Base-by-base conservation (phyloP, 768 basidiomycete species). In the Leccinum disarticulatum region DNA sequence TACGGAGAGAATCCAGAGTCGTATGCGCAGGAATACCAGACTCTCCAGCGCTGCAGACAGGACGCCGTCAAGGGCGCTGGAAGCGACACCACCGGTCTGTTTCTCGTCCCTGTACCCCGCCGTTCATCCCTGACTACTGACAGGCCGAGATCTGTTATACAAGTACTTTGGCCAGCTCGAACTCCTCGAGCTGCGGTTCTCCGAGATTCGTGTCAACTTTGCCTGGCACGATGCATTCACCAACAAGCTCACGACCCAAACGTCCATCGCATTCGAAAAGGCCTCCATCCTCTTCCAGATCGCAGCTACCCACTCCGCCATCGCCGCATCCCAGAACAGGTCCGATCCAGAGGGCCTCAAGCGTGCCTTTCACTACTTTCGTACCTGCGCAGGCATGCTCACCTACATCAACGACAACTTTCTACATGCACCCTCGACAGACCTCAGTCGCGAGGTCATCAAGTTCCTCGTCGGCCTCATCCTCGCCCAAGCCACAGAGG, bases 331-430 rank as follows among this genome's bases (percentile, higher is more conserved):
- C 1, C 91, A 95, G 77, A 90, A 87, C 69, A 82, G 94, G 55
- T 87, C 88, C 1, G 90, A 94, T 56, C 91, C 93, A 1, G 94
- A 98, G 73, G 95, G 95, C 19, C 74, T 93, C 67, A 98, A 97
- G 75, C 86, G 93, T 35, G 86, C 96, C 0, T 99, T 97, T 77
- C 85, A 93, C 76, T 95, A 93, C 76, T 91, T 93, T 67, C 81
- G 90, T 17, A 86, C 90, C 10, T 87, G 91, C 46, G 93, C 95
- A 3, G 97, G 97, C 19, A 97, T 99, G 93, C 85, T 98, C 69
- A 93, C 88, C 6, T 99, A 98, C 73, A 95, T 99, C 79, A 98
- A 98, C 77, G 97, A 99, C 75, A 98, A 99, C 82, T 99, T 99
- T 74, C 79, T 99, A 0, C 97, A 99, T 68, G 97, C 96, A 0